Evolutionary conservation across 768 basidiomycete species (phyloP).

Genomic region (Stropharia rugosoannulata): DNA sequence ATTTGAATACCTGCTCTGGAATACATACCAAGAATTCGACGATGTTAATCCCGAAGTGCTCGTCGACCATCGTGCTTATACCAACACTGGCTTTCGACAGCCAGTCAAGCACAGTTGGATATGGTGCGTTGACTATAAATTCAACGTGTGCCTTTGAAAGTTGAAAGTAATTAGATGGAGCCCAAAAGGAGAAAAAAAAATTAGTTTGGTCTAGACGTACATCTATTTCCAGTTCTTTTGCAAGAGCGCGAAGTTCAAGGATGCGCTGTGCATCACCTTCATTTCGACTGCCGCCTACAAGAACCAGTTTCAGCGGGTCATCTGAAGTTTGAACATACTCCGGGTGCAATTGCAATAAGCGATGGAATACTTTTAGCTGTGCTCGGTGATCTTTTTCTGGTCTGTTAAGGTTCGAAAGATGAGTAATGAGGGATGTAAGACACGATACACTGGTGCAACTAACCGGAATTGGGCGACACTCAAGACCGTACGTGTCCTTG

Average conservation of each 20-base stretch:
- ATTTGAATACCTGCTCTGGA: slow-evolving; percentile 15
- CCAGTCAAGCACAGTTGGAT: slow-evolving; percentile 64
- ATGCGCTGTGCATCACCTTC: slow-evolving; percentile 72
- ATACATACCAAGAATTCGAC: slow-evolving; percentile 89
- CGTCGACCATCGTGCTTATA: slow-evolving; percentile 95
- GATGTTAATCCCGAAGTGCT: slow-evolving; percentile 97
- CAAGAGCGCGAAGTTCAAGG: slow-evolving; percentile 53
- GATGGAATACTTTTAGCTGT: slow-evolving; percentile 71
- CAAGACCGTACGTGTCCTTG: slow-evolving; percentile 65
- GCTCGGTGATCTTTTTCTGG: slow-evolving; percentile 93
- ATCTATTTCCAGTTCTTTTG: slow-evolving; percentile 60
- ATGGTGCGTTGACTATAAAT: slow-evolving; percentile 85
- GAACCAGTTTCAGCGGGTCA: slow-evolving; percentile 54
- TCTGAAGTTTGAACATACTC: slow-evolving; percentile 40
- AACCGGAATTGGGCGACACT: slow-evolving; percentile 94
- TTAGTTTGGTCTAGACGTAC: slow-evolving; percentile 34
- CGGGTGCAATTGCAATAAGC: slow-evolving; percentile 58
- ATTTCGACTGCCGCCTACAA: slow-evolving; percentile 88
- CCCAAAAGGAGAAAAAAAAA: background rate
- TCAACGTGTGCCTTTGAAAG: slow-evolving; percentile 58
- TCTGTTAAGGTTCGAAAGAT: slow-evolving; percentile 32
- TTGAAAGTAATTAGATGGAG: background rate
- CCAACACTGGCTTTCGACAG: slow-evolving; percentile 80
- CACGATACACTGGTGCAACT: slow-evolving; percentile 15
- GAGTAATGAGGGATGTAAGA: background rate